Conservation (phyloP, 495 filamentous ascomycete species). For the Penicillium subrubescens region DNA sequence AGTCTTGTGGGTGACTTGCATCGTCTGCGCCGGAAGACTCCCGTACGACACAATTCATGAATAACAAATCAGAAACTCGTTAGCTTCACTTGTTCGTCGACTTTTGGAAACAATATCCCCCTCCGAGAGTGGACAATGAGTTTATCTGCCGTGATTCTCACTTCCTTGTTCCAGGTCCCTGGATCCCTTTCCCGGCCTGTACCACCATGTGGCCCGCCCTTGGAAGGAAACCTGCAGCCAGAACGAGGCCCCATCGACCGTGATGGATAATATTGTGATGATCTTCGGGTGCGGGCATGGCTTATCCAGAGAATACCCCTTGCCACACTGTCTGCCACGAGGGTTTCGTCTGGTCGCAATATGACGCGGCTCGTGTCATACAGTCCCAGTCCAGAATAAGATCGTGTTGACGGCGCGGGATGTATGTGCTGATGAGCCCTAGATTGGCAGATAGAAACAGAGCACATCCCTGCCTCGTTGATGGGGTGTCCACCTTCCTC, state of each 20-base stretch:
- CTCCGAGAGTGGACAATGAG: background rate
- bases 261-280: background rate
- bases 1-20: background rate
- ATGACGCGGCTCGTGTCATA: background rate
- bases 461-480: background rate
- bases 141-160: background rate
- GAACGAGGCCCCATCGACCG: conserved; percentile 7
- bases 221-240: conserved; percentile 18
- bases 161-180: conserved; percentile 7
- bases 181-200: conserved; percentile 9
- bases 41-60: background rate
- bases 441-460: background rate
- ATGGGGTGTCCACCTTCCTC: background rate
- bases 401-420: background rate
- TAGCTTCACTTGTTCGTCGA: background rate
- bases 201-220: conserved; percentile 21
- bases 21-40: background rate
- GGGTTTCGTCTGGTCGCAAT: background rate
- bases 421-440: background rate
- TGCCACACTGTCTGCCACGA: conserved; percentile 5
- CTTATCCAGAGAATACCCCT: conserved; percentile 8
- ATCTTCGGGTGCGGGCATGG: conserved; percentile 11
- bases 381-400: background rate
- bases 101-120: background rate
- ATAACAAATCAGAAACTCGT: background rate